Evolutionary conservation across 208 protist genomes (phyloP), one percentile per base, ranked within the genome.

Genomic region (Wallacemonas rigidus): DNA sequence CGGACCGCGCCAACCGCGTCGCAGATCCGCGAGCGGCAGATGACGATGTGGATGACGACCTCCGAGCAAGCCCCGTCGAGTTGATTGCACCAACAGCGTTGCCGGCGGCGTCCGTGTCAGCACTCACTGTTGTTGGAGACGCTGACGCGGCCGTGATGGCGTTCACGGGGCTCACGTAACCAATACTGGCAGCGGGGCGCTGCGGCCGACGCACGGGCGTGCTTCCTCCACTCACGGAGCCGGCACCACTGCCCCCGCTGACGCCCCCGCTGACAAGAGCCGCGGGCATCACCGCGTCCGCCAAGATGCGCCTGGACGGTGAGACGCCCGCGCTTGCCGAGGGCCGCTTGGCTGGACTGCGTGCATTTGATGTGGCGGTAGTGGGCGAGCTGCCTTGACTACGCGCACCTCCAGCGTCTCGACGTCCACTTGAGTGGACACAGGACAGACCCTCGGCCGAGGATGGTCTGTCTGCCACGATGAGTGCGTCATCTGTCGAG

Each of bases 151-250:
- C 45, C 5, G 69, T 54, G 55, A 44, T 73, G 35, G 26, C 38
- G 65, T 50, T 48, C 48, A 63, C 41, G 57, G 36, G 65, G 50
- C 68, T 47, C 71, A 65, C 41, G 43, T 65, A 65, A 15, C 60
- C 60, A 4, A 65, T 45, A 41, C 43, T 65, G 40, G n/a, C 50
- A 8, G 60, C 26, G 60, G 7, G 60, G 11, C 8, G 36, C 35
- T 63, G 61, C 15, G 77, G 57, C 1, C 73, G 77, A 40, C 77
- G 77, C 44, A 48, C 69, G 2, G 63, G 72, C 5, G 65, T 74
- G n/a, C 65, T 53, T 44, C 36, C 36, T 50, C 38, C 50, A 50
- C 45, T 45, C 26, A 9, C 39, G n/a, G n/a, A 6, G 45, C 8
- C 45, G 45, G 45, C 45, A 50, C 45, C 45, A 50, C 45, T 12